Evolutionary conservation across 257 asterid genomes (phyloP).

Genomic region (Solanum boliviense): DNA sequence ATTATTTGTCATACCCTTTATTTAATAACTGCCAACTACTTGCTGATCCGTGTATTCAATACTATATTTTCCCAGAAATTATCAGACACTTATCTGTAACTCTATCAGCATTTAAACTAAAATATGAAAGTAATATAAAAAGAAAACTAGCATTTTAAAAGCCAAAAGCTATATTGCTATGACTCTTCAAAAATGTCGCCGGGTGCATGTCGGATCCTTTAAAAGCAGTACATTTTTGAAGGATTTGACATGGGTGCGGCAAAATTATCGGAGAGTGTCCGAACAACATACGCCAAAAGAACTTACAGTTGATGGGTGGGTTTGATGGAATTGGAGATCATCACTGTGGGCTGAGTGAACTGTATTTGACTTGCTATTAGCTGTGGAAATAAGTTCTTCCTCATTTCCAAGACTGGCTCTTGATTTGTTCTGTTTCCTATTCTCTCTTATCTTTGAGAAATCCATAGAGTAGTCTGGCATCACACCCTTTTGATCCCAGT

Average conservation of each 20-base stretch:
- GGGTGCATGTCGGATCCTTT: not conserved
- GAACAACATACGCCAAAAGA: not conserved
- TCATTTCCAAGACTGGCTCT: constrained; percentile 92
- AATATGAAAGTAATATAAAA: not conserved
- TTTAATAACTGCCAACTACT: constrained; percentile 8
- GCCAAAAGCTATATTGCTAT: not conserved
- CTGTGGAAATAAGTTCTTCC: constrained; percentile 54
- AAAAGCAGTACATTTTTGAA: not conserved
- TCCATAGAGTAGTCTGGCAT: constrained; percentile 86
- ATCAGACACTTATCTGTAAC: constrained; percentile 9
- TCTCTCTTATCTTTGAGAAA: constrained; percentile 76
- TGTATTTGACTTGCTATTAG: constrained; percentile 22
- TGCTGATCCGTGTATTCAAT: not conserved
- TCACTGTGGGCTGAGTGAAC: constrained; percentile 15
- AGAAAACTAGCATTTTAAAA: not conserved
- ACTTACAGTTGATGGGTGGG: constrained; percentile 54
- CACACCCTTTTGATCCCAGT: constrained; percentile 83
- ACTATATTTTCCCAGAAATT: constrained; percentile 7
- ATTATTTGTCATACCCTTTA: not conserved
- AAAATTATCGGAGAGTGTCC: not conserved
- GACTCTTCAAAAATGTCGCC: not conserved
- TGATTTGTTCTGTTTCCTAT: constrained; percentile 84
- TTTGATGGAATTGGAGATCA: constrained; percentile 29
- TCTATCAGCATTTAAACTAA: not conserved
- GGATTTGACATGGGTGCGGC: not conserved